phyloP scores from a whole-genome alignment of 306 rosid genomes.

The Pterocarpus macrocarpus region DNA sequence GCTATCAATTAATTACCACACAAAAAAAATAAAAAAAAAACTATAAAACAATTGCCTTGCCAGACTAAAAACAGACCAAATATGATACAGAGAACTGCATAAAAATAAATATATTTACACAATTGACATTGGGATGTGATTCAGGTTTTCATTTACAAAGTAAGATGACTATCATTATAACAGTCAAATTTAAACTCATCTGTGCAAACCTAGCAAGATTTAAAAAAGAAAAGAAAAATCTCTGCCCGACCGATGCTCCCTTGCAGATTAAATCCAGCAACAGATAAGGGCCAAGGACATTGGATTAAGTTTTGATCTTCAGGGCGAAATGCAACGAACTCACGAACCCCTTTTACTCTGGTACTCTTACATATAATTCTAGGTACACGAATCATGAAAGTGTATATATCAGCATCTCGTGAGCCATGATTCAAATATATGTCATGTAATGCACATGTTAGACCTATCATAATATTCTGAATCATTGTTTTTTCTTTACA shows the following conservation, averaged over 20 bases:
- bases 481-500: constrained; percentile 6
- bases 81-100: constrained; percentile 14
- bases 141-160: constrained; percentile 51
- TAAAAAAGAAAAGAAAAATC: background rate
- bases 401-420: constrained; percentile 23
- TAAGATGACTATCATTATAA: background rate
- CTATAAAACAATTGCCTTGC: too few relatives aligned
- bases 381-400: constrained; percentile 21
- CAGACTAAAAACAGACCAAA: background rate
- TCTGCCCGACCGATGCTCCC: constrained; percentile 29
- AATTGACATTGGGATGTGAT: constrained; percentile 43
- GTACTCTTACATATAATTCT: constrained; percentile 17
- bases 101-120: constrained; percentile 45
- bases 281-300: constrained; percentile 6
- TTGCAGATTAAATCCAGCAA: constrained; percentile 7
- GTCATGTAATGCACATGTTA: constrained; percentile 8
- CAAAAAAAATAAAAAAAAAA: too few relatives aligned
- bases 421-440: constrained; percentile 20
- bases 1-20: too few relatives aligned
- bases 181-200: constrained; percentile 36
- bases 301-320: background rate
- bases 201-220: background rate
- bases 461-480: constrained; percentile 26
- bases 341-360: constrained; percentile 10
- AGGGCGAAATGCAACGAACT: background rate